phyloP scores from a whole-genome alignment of 805 yeast species.

The Wickerhamiella occidentalis region DNA sequence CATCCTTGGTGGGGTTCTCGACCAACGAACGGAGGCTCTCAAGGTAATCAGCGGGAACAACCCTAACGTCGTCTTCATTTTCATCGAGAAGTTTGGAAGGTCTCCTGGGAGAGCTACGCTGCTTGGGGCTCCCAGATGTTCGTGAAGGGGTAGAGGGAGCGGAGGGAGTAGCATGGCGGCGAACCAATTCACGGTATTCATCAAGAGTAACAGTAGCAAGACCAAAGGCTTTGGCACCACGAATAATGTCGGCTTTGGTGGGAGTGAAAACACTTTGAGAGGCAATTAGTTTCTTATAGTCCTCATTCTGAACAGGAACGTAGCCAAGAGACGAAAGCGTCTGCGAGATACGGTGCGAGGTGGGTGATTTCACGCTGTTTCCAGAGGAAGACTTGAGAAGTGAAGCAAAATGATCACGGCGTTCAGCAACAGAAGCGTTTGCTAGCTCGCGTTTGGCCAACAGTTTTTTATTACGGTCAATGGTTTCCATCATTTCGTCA shows the following conservation, averaged over 20 bases:
- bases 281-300: conserved; percentile 26
- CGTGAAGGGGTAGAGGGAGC: background rate
- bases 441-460: conserved; percentile 13
- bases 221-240: conserved; percentile 33
- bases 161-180: background rate
- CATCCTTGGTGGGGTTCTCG: conserved; percentile 25
- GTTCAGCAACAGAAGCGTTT: conserved; percentile 21
- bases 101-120: background rate
- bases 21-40: conserved; percentile 24
- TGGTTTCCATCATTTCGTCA: conserved; percentile 7
- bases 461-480: background rate
- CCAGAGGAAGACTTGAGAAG: conserved; percentile 16
- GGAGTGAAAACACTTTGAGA: conserved; percentile 26
- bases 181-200: conserved; percentile 28
- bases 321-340: conserved; percentile 26
- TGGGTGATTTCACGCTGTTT: conserved; percentile 12
- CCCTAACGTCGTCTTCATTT: conserved; percentile 17
- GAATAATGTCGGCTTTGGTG: conserved; percentile 26
- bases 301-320: conserved; percentile 28
- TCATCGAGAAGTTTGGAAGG: conserved; percentile 1
- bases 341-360: conserved; percentile 24
- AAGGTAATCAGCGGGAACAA: conserved; percentile 26
- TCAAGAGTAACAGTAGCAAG: conserved; percentile 35
- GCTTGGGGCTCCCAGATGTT: conserved; percentile 3
- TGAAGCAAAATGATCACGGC: conserved; percentile 25